A percentile compares a stretch with the other conserved stretches of the same genome.
phyloP scores from a whole-genome alignment of 768 basidiomycete species.

The Rhodotorula paludigena region DNA sequence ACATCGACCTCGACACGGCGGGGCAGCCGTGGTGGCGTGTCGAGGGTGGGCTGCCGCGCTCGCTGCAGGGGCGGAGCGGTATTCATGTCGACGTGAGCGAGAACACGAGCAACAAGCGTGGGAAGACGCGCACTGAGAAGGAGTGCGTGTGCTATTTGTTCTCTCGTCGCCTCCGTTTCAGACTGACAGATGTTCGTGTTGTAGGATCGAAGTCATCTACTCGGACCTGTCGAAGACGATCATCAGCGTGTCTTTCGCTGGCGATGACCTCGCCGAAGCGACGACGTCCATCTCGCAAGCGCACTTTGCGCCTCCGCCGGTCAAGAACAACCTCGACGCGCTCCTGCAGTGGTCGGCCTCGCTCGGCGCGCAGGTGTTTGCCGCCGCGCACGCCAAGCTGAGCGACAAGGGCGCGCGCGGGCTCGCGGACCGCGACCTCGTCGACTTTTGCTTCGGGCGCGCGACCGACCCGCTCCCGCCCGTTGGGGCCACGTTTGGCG shows the following conservation, averaged over 20 bases:
- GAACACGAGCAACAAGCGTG: neutral
- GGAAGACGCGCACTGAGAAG: constrained; percentile 6
- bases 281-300: constrained; percentile 22
- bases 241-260: constrained; percentile 19
- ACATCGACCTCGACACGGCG: constrained; percentile 15
- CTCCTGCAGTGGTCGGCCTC: constrained; percentile 9
- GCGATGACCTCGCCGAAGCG: constrained; percentile 17
- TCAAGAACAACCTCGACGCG: neutral
- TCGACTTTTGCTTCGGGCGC: constrained; percentile 20
- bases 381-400: constrained; percentile 26
- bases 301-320: constrained; percentile 10
- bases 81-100: neutral
- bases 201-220: constrained; percentile 26
- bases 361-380: constrained; percentile 38
- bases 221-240: constrained; percentile 17
- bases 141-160: neutral
- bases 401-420: constrained; percentile 3
- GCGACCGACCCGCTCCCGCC: constrained; percentile 21
- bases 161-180: neutral
- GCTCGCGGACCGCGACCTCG: constrained; percentile 1
- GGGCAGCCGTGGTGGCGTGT: constrained; percentile 26
- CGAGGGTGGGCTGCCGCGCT: neutral
- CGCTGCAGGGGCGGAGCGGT: constrained; percentile 5
- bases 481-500: constrained; percentile 12
- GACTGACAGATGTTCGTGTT: neutral